These are phyloP conservation scores for Xerocomus potaroensis DNA, from an alignment of 768 basidiomycete species.

Conservation along the genomic window DNA sequence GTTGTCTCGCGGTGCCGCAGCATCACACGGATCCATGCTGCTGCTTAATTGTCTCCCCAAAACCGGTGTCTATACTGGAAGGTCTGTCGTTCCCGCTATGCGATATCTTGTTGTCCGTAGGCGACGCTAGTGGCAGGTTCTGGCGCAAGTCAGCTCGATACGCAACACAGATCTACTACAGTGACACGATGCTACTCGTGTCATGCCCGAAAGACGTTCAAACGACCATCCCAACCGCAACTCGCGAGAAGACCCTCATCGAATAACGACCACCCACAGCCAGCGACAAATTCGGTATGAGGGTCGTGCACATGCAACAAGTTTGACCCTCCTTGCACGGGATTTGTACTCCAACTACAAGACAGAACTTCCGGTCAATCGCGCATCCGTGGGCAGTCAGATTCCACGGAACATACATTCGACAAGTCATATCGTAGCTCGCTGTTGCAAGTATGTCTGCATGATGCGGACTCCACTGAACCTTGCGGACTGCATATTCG, in stretches of 20 bases:
- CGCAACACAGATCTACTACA: too few species aligned
- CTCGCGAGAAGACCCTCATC: slow-evolving; percentile 85
- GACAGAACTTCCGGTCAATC: background rate
- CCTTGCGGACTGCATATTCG: slow-evolving; percentile 85
- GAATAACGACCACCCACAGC: slow-evolving; percentile 87
- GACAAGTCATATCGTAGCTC: slow-evolving; percentile 94
- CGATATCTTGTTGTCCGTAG: background rate
- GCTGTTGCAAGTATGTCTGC: slow-evolving; percentile 64
- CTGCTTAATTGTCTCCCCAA: background rate
- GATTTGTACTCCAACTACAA: slow-evolving; percentile 69
- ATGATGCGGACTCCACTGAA: slow-evolving; percentile 85
- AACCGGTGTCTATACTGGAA: background rate
- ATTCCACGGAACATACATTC: slow-evolving; percentile 58
- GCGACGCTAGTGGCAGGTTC: too few species aligned
- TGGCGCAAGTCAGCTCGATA: background rate
- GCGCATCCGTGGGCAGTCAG: background rate
- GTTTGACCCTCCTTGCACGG: slow-evolving; percentile 44
- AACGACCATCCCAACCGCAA: slow-evolving; percentile 87
- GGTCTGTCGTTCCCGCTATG: too few species aligned
- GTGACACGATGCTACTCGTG: too few species aligned
- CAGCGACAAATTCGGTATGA: slow-evolving; percentile 95
- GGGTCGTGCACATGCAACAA: slow-evolving; percentile 72
- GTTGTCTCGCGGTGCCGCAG: background rate
- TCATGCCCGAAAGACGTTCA: slow-evolving; percentile 68
- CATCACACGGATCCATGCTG: background rate